Base-by-base conservation (phyloP, 1,284 basidiomycete genomes). In the Ganoderma resinaceum region DNA sequence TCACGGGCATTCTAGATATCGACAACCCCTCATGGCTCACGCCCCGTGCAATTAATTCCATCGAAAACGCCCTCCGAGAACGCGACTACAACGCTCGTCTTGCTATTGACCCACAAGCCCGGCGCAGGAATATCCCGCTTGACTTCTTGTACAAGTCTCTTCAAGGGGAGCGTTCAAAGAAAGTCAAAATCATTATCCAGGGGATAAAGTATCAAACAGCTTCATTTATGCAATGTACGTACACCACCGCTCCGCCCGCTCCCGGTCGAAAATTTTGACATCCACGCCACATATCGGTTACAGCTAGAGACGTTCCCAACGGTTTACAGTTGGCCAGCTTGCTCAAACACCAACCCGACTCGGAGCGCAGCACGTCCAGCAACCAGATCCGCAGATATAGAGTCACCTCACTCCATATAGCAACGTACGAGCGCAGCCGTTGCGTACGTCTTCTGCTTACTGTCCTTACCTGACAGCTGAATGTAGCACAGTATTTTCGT, bases 1-100 rank as follows among this genome's bases (percentile, higher is more conserved):
- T 89, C 67, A 84, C 81, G 55, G 88, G 87, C 1, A 72, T 82
- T 6, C 76, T 89, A 1, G 80, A 80, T 58, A 81, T 90, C 62
- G 70, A 79, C 12, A 65, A 76, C 2, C 78, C 85, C 0, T 70
- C 76, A 0, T 87, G 86, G 82, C 81, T 90, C 29, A 84, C 86
- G 0, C 76, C 79, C 0, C 74, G 75, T 63, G 88, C 86, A 3
- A 64, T 72, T 26, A 72, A 78, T 61, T 76, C 70, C 63, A 73
- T 89, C 7, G 77, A 85, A 61, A 43, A 65, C 5, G 85, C 86
- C 62, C 74, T 89, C 18, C 79, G 79, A 31, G 71, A 80, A 42
- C 79, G 85, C 31, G 82, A 82, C 46, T 61, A 72, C 20, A 33
- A 20, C 3, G 59, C 68, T 33, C 66, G 65, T 12, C 35, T 55